Conservation (phyloP, 2,329 filamentous ascomycete species). For the Thielaviopsis cerberus region DNA sequence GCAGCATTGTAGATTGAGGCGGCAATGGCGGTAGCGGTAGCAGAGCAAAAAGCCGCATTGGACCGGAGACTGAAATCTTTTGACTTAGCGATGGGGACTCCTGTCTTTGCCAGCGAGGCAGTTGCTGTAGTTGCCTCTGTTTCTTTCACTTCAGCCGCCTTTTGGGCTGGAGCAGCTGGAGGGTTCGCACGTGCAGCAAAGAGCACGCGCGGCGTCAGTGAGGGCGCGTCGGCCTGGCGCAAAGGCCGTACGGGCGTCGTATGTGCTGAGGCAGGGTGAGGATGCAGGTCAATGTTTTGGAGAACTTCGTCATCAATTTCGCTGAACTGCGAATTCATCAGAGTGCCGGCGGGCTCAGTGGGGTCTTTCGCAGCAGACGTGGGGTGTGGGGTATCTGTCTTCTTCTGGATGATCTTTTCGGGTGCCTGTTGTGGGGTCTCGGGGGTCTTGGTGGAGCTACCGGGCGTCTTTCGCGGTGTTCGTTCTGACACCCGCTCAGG, state of each 20-base stretch:
- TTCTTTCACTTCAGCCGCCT: neutral
- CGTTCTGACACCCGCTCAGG: neutral
- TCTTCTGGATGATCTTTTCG: no score
- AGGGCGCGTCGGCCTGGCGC: no score
- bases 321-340: neutral
- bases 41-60: neutral
- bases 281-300: conserved; percentile 16
- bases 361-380: neutral
- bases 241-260: neutral
- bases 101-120: neutral
- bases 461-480: neutral
- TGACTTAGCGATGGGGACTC: neutral
- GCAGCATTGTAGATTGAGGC: neutral
- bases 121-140: neutral
- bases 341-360: neutral
- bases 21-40: neutral
- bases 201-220: no score
- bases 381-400: neutral
- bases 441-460: no score
- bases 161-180: neutral
- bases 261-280: neutral
- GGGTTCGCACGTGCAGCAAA: no score
- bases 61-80: neutral
- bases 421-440: no score
- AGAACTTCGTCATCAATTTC: conserved; percentile 14